Evolutionary conservation across 1,284 basidiomycete species (phyloP).

Genomic region (Heterobasidion occidentale): DNA sequence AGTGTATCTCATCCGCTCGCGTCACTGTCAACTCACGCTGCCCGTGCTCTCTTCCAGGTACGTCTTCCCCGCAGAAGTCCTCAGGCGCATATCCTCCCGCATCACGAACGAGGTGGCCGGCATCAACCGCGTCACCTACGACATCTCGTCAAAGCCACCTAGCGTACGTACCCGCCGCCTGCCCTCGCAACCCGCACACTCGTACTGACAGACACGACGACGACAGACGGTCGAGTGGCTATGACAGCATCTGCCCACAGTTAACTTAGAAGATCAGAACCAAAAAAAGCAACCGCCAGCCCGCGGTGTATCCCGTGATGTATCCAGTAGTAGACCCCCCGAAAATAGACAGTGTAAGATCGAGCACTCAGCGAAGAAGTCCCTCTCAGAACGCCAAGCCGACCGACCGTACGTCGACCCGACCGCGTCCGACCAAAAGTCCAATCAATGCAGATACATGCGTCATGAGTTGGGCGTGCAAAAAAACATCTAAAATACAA

Average conservation of each 20-base stretch:
- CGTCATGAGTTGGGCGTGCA: slow-evolving; percentile 5
- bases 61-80: slow-evolving; percentile 89
- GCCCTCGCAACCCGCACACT: not conserved
- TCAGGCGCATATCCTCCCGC: slow-evolving; percentile 89
- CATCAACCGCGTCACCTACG: slow-evolving; percentile 91
- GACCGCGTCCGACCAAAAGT: not conserved
- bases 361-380: too few relatives aligned
- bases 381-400: too few relatives aligned
- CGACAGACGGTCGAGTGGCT: slow-evolving; percentile 17
- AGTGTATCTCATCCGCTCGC: slow-evolving; percentile 11
- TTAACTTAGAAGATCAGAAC: too few relatives aligned
- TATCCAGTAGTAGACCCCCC: too few relatives aligned
- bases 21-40: not conserved
- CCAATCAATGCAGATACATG: not conserved
- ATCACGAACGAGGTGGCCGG: slow-evolving; percentile 98
- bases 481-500: slow-evolving; percentile 4
- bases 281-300: too few relatives aligned
- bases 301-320: too few relatives aligned
- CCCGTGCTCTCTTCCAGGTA: slow-evolving; percentile 43
- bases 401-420: not conserved
- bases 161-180: slow-evolving; percentile 45
- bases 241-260: not conserved
- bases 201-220: not conserved
- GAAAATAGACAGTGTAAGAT: too few relatives aligned
- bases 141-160: slow-evolving; percentile 97